Conservation (phyloP, 345 rosid genomes). For the Raphanus raphanistrum region DNA sequence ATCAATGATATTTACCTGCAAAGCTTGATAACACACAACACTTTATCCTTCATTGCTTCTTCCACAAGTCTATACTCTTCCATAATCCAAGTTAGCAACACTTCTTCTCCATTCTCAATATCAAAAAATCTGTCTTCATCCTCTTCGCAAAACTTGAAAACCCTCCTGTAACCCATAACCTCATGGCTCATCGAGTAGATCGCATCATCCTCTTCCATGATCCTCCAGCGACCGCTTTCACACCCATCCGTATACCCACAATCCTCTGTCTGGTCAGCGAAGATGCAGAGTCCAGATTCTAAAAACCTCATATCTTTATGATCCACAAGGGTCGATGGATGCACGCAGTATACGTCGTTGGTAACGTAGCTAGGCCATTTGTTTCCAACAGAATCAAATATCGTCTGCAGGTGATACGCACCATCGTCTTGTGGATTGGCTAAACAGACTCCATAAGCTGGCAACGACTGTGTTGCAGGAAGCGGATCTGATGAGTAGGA, state of each 20-base stretch:
- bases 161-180: neutral
- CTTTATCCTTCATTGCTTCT: neutral
- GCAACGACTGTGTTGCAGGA: neutral
- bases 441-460: neutral
- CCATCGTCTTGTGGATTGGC: neutral
- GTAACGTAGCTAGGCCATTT: neutral
- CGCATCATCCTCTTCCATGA: neutral
- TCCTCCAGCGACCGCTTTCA: slow-evolving; percentile 3
- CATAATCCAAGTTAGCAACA: neutral
- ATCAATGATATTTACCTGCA: neutral
- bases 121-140: neutral
- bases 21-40: neutral
- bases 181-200: neutral
- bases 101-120: neutral
- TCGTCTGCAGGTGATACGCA: neutral
- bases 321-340: slow-evolving; percentile 6
- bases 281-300: neutral
- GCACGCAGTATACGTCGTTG: neutral
- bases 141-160: neutral
- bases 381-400: neutral
- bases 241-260: neutral
- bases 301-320: neutral
- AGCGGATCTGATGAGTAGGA: neutral
- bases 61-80: neutral
- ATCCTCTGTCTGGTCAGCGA: neutral